Evolutionary conservation across 208 protist genomes (phyloP), one percentile per base, ranked within the genome.

Genomic region (Crithidia brevicula): DNA sequence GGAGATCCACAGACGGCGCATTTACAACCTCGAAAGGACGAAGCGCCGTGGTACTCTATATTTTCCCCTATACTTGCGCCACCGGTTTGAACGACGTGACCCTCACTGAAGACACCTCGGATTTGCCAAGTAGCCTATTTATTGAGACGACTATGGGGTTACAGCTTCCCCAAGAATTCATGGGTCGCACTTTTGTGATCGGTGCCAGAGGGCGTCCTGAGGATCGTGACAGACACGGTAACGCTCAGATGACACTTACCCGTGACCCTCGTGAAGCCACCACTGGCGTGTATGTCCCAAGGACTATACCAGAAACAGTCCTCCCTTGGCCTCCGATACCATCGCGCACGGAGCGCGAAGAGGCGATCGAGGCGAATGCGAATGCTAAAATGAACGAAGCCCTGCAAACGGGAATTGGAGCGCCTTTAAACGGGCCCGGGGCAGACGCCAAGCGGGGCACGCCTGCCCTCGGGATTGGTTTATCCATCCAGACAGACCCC

Each of bases 401-500:
- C 15, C 36, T 40, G 8, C 36, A 40, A 7, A 40, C 22, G 5
- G 23, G 47, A 52, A 52, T 52, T 10, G 22, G 1, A 0, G 22
- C 8, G 5, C 23, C 47, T 52, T 52, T 52, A 52, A 52, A 52
- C 47, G 18, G 47, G 18, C 6, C 8, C n/a, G n/a, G 15, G 47
- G 47, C 47, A 52, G 47, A 15, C 47, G 20, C 20, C 23, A 9
- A 30, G 20, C 8, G 47, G 47, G 47, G 47, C 20, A 25, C 20
- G 25, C 30, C 52, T 59, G 52, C 20, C 52, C 52, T 11, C 30
- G 52, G 52, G 52, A 59, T n/a, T 59, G 52, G 52, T 59, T 59
- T 20, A 59, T 59, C 52, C 30, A 59, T 7, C 52, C 23, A 7
- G 52, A 30, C 7, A 59, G 42, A 30, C 52, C 52, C 30, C 52